Conservation (phyloP, 305 asterid species). For the Plantago lanceolata region DNA sequence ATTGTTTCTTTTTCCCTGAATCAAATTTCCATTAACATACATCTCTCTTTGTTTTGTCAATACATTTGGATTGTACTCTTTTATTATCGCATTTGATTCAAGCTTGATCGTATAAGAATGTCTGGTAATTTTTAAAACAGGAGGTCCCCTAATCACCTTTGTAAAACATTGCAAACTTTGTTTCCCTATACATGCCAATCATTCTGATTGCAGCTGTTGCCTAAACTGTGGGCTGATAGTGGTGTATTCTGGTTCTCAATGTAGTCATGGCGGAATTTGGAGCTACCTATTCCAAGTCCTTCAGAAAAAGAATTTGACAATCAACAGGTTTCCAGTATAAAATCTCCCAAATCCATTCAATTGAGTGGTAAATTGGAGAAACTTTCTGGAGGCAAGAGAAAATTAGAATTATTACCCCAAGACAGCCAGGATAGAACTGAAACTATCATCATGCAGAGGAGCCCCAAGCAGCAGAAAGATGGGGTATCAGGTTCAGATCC, state of each 20-base stretch:
- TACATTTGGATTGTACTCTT: slow-evolving; percentile 9
- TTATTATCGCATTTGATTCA: slow-evolving; percentile 15
- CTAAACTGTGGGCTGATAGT: slow-evolving; percentile 14
- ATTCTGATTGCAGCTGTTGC: slow-evolving; percentile 16
- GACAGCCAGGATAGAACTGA: slow-evolving; percentile 39
- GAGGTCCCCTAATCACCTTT: slow-evolving; percentile 14
- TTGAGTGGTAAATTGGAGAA: slow-evolving; percentile 31
- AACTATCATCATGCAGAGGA: slow-evolving; percentile 38
- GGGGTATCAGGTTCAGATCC: slow-evolving; percentile 33
- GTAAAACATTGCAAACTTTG: slow-evolving; percentile 15
- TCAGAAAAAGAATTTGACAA: slow-evolving; percentile 32
- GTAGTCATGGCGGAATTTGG: slow-evolving; percentile 41
- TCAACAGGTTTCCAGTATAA: slow-evolving; percentile 25
- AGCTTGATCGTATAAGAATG: slow-evolving; percentile 13
- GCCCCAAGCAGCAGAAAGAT: slow-evolving; percentile 56
- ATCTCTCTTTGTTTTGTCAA: slow-evolving; percentile 12
- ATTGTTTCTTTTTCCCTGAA: not conserved
- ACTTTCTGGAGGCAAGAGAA: slow-evolving; percentile 53
- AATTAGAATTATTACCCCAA: slow-evolving; percentile 33
- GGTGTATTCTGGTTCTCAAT: slow-evolving; percentile 26
- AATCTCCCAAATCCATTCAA: slow-evolving; percentile 39
- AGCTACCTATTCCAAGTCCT: slow-evolving; percentile 39
- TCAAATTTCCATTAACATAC: slow-evolving; percentile 13
- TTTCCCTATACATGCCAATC: slow-evolving; percentile 13
- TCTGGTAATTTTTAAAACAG: slow-evolving; percentile 14